Evolutionary conservation across 805 yeast species (phyloP), one percentile per base, ranked within the genome.

Genomic region (Cephaloascus albidus): DNA sequence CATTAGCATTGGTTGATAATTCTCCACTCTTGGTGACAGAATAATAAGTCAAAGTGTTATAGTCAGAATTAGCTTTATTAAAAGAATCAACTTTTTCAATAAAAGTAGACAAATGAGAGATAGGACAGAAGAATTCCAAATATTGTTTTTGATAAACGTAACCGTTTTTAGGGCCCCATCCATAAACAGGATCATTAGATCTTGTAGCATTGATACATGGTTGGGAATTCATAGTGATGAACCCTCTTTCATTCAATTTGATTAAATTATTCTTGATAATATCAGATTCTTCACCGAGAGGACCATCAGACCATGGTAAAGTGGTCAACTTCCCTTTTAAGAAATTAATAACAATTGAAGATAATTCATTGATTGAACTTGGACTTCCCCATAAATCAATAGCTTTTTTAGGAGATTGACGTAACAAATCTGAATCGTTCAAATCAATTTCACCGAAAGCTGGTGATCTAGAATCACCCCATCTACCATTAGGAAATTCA

Each of bases 381-480:
- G 96, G 96, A 39, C 69, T 63, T 0, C 95, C 96, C 96, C 97
- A 89, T 16, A 78, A 65, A 39, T 74, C 76, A 37, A 72, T 65
- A 1, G 94, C 94, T 51, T 71, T 76, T 45, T 81, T 78, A 30
- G 73, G 68, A 10, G 78, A 72, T 5, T 81, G 73, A 3, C 86
- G 79, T 50, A 89, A 75, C 51, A 93, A 72, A 2, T 84, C 76
- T 0, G 97, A 96, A 2, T 97, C 97, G 57, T 90, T 93, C 23
- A 97, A 97, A 57, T 89, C 97, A 50, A 90, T 86, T 62, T 90
- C 97, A 67, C 97, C 98, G 60, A 85, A 90, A 1, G 97, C 97
- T 16, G 97, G 96, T 27, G 96, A 86, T 51, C 93, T 71, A 0
- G 96, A 85, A 61, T 88, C 95, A 63, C 97, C 95, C 58, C 86